Conservation (phyloP, 352 stramenopile species). For the Plasmopara viticola region DNA sequence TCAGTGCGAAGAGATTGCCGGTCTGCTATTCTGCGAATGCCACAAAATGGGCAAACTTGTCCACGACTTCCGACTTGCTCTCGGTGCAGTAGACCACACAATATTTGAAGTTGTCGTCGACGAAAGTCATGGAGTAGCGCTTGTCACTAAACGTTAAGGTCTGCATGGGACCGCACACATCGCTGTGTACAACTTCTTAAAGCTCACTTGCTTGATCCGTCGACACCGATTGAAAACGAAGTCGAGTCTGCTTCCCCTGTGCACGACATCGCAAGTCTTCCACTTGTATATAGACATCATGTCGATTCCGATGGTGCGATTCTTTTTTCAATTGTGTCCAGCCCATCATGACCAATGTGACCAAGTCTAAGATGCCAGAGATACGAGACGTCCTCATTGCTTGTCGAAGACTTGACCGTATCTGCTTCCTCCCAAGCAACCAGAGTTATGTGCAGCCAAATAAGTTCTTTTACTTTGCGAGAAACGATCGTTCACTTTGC, state of each 20-base stretch:
- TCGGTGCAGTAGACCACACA: not conserved
- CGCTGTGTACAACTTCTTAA: too few relatives aligned
- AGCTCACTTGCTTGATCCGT: too few relatives aligned
- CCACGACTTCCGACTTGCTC: not conserved
- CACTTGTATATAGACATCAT: not conserved
- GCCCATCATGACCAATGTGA: too few relatives aligned
- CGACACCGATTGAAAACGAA: not conserved
- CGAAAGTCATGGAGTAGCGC: not conserved
- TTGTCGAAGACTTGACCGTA: slow-evolving; percentile 2
- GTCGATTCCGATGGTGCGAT: not conserved
- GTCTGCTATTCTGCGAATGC: not conserved
- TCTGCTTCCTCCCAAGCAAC: not conserved
- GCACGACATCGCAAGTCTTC: not conserved
- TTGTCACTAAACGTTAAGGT: not conserved
- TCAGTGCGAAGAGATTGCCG: not conserved
- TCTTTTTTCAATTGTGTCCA: too few relatives aligned
- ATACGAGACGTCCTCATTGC: not conserved
- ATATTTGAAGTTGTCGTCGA: not conserved
- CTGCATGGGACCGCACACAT: too few relatives aligned
- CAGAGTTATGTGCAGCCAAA: not conserved
- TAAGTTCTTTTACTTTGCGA: slow-evolving; percentile 10
- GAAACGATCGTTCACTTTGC: slow-evolving; percentile 5
- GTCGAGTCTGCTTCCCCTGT: not conserved
- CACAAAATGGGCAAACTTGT: not conserved
- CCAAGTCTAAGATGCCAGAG: not conserved